Conservation (phyloP, 257 asterid species). For the Przewalskia tangutica region DNA sequence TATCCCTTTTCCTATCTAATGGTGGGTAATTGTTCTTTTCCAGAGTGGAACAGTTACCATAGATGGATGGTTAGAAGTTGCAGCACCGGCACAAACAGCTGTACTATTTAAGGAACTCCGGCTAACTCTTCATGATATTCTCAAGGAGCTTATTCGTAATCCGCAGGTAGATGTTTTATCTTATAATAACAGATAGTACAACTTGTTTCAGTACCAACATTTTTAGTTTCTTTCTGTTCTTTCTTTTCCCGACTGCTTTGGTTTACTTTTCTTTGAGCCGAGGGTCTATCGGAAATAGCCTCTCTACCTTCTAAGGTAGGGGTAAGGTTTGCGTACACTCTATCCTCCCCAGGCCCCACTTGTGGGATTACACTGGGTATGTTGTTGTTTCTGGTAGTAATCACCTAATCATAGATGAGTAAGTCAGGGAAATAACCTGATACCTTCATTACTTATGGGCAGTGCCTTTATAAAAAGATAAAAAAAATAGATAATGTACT, state of each 20-base stretch:
- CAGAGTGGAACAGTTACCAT: conserved; percentile 70
- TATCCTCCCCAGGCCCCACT: no score
- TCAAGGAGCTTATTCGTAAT: no score
- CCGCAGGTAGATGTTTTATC: conserved; percentile 39
- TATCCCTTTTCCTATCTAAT: not conserved
- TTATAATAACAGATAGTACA: not conserved
- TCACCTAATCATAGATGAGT: not conserved
- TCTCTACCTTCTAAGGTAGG: no score
- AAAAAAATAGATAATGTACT: not conserved
- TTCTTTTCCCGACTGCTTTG: no score
- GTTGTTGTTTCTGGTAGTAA: not conserved
- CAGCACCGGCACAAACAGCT: conserved; percentile 93
- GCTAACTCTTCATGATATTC: conserved; percentile 37
- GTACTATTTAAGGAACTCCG: conserved; percentile 91
- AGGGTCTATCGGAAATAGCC: no score
- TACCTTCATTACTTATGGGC: not conserved
- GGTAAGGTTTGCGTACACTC: no score
- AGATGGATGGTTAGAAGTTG: conserved; percentile 81
- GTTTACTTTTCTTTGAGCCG: no score
- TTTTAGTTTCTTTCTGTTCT: not conserved
- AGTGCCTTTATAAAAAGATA: not conserved
- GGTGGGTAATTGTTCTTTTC: conserved; percentile 12
- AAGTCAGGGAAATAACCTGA: not conserved
- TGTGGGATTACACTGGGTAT: no score
- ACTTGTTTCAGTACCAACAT: not conserved